phyloP scores from a whole-genome alignment of 2,329 filamentous ascomycete genomes.

The Calonectria henricotiae region DNA sequence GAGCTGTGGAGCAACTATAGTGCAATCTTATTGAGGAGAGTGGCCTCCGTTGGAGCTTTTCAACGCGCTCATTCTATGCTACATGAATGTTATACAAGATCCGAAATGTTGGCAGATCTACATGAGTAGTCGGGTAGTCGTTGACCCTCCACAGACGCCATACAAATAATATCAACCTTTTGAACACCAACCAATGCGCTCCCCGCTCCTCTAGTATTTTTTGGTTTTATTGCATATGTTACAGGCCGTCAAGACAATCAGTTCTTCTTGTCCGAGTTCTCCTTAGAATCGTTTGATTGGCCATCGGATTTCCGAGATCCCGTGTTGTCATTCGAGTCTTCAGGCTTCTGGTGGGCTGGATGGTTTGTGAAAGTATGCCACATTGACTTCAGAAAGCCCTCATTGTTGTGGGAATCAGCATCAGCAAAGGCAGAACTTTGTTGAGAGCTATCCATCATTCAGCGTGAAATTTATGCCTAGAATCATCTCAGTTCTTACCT shows the following conservation, averaged over 20 bases:
- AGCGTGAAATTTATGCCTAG: slow-evolving; percentile 13
- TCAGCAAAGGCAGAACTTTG: slow-evolving; percentile 52
- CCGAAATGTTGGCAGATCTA: slow-evolving; percentile 52
- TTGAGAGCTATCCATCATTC: slow-evolving; percentile 37
- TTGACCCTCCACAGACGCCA: slow-evolving; percentile 53
- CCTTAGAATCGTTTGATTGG: slow-evolving; percentile 49
- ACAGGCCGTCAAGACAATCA: slow-evolving; percentile 47
- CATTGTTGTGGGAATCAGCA: slow-evolving; percentile 78
- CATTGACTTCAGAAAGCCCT: slow-evolving; percentile 92
- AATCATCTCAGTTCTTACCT: slow-evolving; percentile 50
- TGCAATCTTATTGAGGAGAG: slow-evolving; percentile 57
- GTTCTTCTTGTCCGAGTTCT: slow-evolving; percentile 56
- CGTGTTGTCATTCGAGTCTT: slow-evolving; percentile 46
- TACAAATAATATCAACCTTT: slow-evolving; percentile 56
- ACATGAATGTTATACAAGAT: slow-evolving; percentile 57
- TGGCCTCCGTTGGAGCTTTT: slow-evolving; percentile 54
- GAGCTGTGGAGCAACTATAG: slow-evolving; percentile 30
- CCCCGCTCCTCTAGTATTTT: slow-evolving; percentile 48
- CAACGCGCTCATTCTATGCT: slow-evolving; percentile 53
- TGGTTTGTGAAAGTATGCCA: slow-evolving; percentile 95
- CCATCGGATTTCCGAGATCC: slow-evolving; percentile 45
- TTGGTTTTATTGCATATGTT: slow-evolving; percentile 45
- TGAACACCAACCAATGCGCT: slow-evolving; percentile 60
- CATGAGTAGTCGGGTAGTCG: slow-evolving; percentile 47
- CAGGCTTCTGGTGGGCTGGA: slow-evolving; percentile 66